Evolutionary conservation across 1,139 yeast genomes (phyloP), one percentile per base, ranked within the genome.

Genomic region (Yamadazyma triangularis): DNA sequence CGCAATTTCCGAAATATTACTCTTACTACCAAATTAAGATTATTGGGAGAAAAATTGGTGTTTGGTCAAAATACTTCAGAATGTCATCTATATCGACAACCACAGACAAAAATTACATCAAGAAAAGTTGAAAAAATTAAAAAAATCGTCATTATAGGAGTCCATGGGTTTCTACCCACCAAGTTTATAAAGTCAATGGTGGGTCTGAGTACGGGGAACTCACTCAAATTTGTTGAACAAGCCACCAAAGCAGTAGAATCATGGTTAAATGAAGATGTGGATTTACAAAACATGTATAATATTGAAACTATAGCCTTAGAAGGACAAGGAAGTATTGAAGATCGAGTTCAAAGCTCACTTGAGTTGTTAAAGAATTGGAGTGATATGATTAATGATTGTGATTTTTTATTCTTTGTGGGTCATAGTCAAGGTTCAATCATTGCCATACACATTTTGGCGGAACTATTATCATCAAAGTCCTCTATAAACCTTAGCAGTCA

Each of bases 111-210:
- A 15, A 46, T 54, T 4, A 30, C 31, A 3, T 28, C 33, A 12
- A 44, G 46, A 24, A 53, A 53, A 29, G 31, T 33, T 4, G 31
- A 35, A 7, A 32, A 33, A 8, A 42, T 51, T 12, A 63, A 62
- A 31, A 60, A 52, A 27, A 68, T 64, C 3, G 62, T 72, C 2
- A 55, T 73, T 1, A 54, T 75, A 20, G 68, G 73, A 0, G 89
- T 91, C 2, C 97, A 91, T 60, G 97, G 97, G 1, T 91, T 89
- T 48, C 87, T 91, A 58, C 97, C 98, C 0, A 82, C 89, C 16
- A 75, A 73, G 38, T 55, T 74, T 49, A 76, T 70, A 10, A 56
- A 60, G 41, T 46, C 66, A 36, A 47, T 70, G 25, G 58, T 73
- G 15, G 77, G 76, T 0, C 72, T 66, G 30, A 44, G 64, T 8